phyloP scores from a whole-genome alignment of 2,329 filamentous ascomycete species.

The Ascochyta koolunga region DNA sequence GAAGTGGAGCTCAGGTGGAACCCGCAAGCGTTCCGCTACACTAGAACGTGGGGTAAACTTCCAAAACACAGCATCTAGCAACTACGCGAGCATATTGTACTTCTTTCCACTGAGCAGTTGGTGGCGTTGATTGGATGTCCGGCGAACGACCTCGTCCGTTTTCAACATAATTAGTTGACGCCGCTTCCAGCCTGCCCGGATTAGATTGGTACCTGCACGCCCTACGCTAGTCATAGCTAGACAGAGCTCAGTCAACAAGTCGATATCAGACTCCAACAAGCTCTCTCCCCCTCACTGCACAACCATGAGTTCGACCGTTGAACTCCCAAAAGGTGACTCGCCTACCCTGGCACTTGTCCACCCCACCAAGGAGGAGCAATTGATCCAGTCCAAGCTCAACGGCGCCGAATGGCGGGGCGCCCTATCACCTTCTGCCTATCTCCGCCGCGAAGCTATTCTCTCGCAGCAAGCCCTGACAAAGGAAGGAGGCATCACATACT shows the following conservation, averaged over 20 bases:
- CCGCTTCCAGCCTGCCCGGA: neutral
- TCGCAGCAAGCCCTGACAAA: constrained; percentile 58
- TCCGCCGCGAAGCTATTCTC: constrained; percentile 63
- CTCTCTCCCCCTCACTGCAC: neutral
- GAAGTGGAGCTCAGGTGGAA: neutral
- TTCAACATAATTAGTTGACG: neutral
- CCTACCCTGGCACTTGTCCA: constrained; percentile 60
- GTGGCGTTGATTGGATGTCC: too few species aligned
- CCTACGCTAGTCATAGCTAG: neutral
- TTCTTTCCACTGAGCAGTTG: neutral
- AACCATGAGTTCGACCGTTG: constrained; percentile 33
- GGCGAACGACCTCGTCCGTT: neutral
- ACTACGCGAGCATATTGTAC: neutral
- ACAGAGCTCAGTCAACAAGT: neutral
- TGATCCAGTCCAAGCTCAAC: constrained; percentile 60
- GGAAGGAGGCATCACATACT: constrained; percentile 63
- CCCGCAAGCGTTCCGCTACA: neutral
- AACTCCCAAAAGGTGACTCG: constrained; percentile 57
- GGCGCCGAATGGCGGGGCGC: constrained; percentile 64
- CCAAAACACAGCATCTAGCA: neutral
- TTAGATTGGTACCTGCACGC: neutral
- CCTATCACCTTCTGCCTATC: constrained; percentile 61
- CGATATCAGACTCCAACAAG: neutral
- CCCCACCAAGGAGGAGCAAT: constrained; percentile 61
- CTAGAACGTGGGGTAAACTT: constrained; percentile 10